Base-by-base conservation (phyloP, 129 eudicot genomes). In the Dittrichia graveolens region DNA sequence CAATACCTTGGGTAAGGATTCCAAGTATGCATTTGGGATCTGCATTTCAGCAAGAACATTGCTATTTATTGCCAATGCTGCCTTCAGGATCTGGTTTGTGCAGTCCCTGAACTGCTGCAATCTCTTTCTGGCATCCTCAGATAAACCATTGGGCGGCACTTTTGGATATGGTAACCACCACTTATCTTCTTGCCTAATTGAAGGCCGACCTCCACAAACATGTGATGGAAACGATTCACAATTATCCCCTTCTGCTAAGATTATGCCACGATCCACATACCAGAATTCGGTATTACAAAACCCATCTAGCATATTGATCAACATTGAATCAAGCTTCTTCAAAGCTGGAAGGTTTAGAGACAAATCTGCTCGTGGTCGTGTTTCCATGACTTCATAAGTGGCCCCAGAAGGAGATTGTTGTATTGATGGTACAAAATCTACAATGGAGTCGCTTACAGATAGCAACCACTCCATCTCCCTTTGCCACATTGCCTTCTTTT, bases 121-220 rank as follows among this genome's bases (percentile, higher is more conserved):
- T 74, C 68, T 82, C 83, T 86, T 89, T 80, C 96, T 82, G 2
- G 84, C 74, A 41, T 82, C 96, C 6, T 86, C 96, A 0, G 96
- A 89, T 80, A 89, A 68, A 8, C 96, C 96, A 48, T 82, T 82
- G 8, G 80, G 72, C n/a, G 92, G 92, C 66, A 86, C 85, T 78
- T 84, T 89, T 6, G 96, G 96, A 77, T 78, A 86, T 0, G 96
- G 96, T 53, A 89, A 76, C 96, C 96, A 89, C 96, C 96, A 89
- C 69, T 89, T 89, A 49, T 89, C 96, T 64, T 89, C 96, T 66
- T 89, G 96, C 64, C 96, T 76, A 67, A 89, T 80, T 44, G 92
- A 86, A 47, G 90, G 96, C 81, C 92, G 81, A 45, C 88, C 92
- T 4, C 69, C 70, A 48, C 79, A 64, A 14, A 75, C 3, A 0